phyloP scores from a whole-genome alignment of 1,139 yeast species.

The Kurtzmaniella quercitrusa region DNA sequence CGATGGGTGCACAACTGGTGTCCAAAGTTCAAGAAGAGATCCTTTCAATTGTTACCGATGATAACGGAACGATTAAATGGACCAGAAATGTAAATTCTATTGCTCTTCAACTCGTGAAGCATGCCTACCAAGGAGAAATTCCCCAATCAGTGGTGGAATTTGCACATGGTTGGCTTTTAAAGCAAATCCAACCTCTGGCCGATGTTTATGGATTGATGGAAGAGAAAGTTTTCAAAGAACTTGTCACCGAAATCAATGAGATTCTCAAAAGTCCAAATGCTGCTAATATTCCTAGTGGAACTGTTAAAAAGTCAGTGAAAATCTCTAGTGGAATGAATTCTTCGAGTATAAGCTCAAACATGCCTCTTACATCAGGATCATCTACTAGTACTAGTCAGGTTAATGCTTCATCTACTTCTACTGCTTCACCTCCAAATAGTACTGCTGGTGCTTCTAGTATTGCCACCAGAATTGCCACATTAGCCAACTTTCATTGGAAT shows the following conservation, averaged over 20 bases:
- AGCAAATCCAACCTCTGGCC: slow-evolving; percentile 83
- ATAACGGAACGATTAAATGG: slow-evolving; percentile 87
- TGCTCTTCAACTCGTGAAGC: slow-evolving; percentile 65
- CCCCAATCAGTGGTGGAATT: slow-evolving; percentile 53
- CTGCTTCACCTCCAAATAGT: slow-evolving; percentile 5
- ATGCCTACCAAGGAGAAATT: slow-evolving; percentile 16
- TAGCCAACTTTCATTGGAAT: slow-evolving; percentile 68
- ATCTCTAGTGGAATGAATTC: slow-evolving; percentile 7
- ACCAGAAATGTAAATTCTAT: slow-evolving; percentile 74
- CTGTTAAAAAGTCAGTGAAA: slow-evolving; percentile 1
- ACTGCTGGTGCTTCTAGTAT: slow-evolving; percentile 44
- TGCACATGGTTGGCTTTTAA: slow-evolving; percentile 74
- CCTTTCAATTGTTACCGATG: slow-evolving; percentile 77
- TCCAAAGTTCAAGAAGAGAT: slow-evolving; percentile 52
- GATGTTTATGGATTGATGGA: slow-evolving; percentile 78
- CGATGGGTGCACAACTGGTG: slow-evolving; percentile 26
- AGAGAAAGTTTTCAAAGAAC: slow-evolving; percentile 54
- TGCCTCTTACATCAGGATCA: slow-evolving; percentile 6
- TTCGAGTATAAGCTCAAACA: background rate
- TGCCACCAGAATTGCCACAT: slow-evolving; percentile 49
- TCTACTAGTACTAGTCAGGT: slow-evolving; percentile 1
- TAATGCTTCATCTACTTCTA: slow-evolving; percentile 6
- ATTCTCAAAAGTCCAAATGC: slow-evolving; percentile 12
- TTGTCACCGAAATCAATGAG: slow-evolving; percentile 30
- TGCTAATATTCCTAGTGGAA: slow-evolving; percentile 5